phyloP scores from a whole-genome alignment of 805 yeast species.

The Pichia occidentalis region DNA sequence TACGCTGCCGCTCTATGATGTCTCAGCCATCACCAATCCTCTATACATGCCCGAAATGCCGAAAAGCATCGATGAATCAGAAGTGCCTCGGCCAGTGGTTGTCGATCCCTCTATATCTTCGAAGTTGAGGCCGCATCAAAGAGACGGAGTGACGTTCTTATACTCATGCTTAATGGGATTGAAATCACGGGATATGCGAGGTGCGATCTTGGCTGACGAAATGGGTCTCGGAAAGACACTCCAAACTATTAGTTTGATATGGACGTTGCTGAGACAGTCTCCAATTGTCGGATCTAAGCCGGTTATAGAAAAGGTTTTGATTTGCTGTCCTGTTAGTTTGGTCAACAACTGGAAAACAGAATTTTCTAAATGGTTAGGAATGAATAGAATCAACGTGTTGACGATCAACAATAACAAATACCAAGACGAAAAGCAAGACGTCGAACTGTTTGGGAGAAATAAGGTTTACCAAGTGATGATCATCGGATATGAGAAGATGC shows the following conservation, averaged over 20 bases:
- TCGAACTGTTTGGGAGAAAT: slow-evolving; percentile 56
- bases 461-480: slow-evolving; percentile 76
- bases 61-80: slow-evolving; percentile 10
- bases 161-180: slow-evolving; percentile 79
- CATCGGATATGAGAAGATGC: slow-evolving; percentile 80
- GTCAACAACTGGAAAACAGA: slow-evolving; percentile 84
- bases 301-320: slow-evolving; percentile 48
- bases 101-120: slow-evolving; percentile 53
- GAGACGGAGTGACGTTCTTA: slow-evolving; percentile 74
- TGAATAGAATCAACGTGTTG: slow-evolving; percentile 57
- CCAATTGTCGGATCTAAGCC: slow-evolving; percentile 37
- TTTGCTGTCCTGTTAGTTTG: slow-evolving; percentile 89
- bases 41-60: slow-evolving; percentile 34
- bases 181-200: slow-evolving; percentile 43
- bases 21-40: slow-evolving; percentile 29
- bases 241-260: slow-evolving; percentile 74
- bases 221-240: slow-evolving; percentile 95
- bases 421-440: slow-evolving; percentile 48
- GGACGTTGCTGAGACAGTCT: slow-evolving; percentile 72
- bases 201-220: slow-evolving; percentile 90
- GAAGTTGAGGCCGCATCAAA: slow-evolving; percentile 74
- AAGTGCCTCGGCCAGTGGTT: slow-evolving; percentile 36
- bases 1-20: slow-evolving; percentile 34
- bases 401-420: slow-evolving; percentile 46
- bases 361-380: slow-evolving; percentile 81